Evolutionary conservation across 2,329 filamentous ascomycete genomes (phyloP).

Genomic region (Grosmannia penicillata): DNA sequence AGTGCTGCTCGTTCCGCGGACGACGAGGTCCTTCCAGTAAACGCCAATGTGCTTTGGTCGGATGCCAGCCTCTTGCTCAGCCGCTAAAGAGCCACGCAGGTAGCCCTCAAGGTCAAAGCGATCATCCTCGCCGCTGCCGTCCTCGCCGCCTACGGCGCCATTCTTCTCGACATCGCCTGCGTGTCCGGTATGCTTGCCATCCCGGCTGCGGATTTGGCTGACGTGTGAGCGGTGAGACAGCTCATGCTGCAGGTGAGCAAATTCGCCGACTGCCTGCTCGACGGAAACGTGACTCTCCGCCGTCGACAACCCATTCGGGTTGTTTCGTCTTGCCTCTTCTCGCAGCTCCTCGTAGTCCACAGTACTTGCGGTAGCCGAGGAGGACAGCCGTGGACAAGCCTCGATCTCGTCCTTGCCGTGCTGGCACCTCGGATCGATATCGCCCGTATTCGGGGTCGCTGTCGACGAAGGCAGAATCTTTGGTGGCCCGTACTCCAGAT

Average conservation of each 20-base stretch:
- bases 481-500: conserved; percentile 10
- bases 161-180: conserved; percentile 44
- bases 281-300: conserved; percentile 42
- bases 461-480: neutral
- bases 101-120: conserved; percentile 64
- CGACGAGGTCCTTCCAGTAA: conserved; percentile 63
- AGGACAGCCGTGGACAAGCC: conserved; percentile 8
- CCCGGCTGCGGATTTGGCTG: conserved; percentile 25
- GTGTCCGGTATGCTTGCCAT: conserved; percentile 21
- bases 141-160: conserved; percentile 14
- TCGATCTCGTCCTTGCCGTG: conserved; percentile 10
- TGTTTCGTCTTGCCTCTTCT: conserved; percentile 26
- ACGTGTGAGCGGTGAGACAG: conserved; percentile 41
- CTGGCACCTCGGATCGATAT: conserved; percentile 3
- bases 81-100: conserved; percentile 54
- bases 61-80: conserved; percentile 65
- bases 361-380: conserved; percentile 12
- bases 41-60: conserved; percentile 67
- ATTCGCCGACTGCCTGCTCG: conserved; percentile 53
- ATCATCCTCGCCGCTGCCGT: conserved; percentile 29
- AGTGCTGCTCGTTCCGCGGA: conserved; percentile 59
- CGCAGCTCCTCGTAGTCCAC: conserved; percentile 22
- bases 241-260: conserved; percentile 50
- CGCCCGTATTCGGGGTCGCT: neutral
- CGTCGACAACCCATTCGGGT: conserved; percentile 31